Percentiles rank a stretch among this genome's conserved stretches.
phyloP scores from a whole-genome alignment of 805 yeast genomes.

The Zygoascus tannicola region DNA sequence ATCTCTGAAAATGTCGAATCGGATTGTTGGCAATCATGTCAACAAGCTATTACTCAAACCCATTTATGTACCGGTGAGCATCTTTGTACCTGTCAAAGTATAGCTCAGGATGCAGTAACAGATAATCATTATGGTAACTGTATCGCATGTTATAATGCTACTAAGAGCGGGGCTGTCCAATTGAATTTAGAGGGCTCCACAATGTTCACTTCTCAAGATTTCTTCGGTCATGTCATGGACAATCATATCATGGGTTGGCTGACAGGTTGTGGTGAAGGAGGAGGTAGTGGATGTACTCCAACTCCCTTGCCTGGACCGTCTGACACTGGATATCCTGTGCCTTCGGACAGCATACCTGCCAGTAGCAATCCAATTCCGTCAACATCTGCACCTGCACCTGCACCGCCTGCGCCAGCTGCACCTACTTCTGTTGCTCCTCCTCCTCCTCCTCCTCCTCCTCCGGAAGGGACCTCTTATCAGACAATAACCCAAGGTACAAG shows the following conservation, averaged over 20 bases:
- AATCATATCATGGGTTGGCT: constrained; percentile 7
- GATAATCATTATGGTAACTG: constrained; percentile 11
- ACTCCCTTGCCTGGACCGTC: not conserved
- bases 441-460: not conserved
- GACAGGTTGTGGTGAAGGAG: not conserved
- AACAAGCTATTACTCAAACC: constrained; percentile 8
- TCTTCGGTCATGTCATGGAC: constrained; percentile 15
- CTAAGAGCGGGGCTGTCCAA: constrained; percentile 5
- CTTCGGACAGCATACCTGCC: constrained; percentile 3
- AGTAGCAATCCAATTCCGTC: not conserved
- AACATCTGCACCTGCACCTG: constrained; percentile 1
- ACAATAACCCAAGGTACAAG: not conserved
- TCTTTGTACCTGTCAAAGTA: not conserved
- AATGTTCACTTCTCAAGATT: constrained; percentile 10
- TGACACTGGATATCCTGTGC: not conserved
- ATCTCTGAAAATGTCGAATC: not conserved
- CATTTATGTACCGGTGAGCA: not conserved
- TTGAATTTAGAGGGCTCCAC: constrained; percentile 13
- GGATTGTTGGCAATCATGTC: constrained; percentile 16
- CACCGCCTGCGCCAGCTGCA: constrained; percentile 5
- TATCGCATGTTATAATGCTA: constrained; percentile 13
- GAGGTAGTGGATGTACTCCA: not conserved
- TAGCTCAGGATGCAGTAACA: not conserved
- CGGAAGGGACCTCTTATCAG: not conserved
- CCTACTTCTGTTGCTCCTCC: constrained; percentile 2